These are phyloP conservation scores for Gremmenia infestans DNA, from an alignment of 2,329 filamentous ascomycete genomes.

Conservation along the genomic window DNA sequence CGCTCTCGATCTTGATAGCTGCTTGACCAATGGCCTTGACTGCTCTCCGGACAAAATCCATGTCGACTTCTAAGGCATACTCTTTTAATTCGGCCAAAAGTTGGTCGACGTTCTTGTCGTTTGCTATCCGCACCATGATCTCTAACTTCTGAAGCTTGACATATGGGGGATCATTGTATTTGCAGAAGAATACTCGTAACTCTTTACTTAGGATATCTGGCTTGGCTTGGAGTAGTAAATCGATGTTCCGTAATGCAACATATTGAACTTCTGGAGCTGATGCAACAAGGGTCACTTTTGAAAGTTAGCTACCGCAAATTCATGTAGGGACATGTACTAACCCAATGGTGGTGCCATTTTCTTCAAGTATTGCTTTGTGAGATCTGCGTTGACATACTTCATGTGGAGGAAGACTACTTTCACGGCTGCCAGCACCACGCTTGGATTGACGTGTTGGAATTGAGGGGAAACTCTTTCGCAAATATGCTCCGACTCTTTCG, in stretches of 20 bases:
- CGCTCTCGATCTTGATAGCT: conserved; percentile 95
- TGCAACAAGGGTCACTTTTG: conserved; percentile 82
- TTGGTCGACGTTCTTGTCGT: conserved; percentile 94
- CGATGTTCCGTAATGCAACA: conserved; percentile 92
- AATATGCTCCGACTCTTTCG: conserved; percentile 96
- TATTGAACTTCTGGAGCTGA: conserved; percentile 97
- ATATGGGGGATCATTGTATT: conserved; percentile 98
- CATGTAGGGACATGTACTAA: conserved; percentile 38
- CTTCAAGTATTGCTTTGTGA: conserved; percentile 82
- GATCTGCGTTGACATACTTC: conserved; percentile 72
- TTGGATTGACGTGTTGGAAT: conserved; percentile 97
- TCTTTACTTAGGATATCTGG: conserved; percentile 97
- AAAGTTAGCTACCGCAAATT: conserved; percentile 10
- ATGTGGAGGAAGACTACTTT: conserved; percentile 98
- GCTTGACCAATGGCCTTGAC: conserved; percentile 97
- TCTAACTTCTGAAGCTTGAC: conserved; percentile 97
- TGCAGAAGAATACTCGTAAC: conserved; percentile 98
- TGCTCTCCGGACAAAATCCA: conserved; percentile 94
- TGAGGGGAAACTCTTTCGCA: conserved; percentile 94
- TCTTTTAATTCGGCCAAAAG: conserved; percentile 92
- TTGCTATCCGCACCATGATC: conserved; percentile 98
- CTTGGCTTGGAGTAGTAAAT: conserved; percentile 90
- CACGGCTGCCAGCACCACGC: conserved; percentile 93
- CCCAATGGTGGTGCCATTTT: conserved; percentile 97
- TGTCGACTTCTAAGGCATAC: conserved; percentile 96